Conservation (phyloP, 1,284 basidiomycete genomes). For the Psilocybe mexicana region DNA sequence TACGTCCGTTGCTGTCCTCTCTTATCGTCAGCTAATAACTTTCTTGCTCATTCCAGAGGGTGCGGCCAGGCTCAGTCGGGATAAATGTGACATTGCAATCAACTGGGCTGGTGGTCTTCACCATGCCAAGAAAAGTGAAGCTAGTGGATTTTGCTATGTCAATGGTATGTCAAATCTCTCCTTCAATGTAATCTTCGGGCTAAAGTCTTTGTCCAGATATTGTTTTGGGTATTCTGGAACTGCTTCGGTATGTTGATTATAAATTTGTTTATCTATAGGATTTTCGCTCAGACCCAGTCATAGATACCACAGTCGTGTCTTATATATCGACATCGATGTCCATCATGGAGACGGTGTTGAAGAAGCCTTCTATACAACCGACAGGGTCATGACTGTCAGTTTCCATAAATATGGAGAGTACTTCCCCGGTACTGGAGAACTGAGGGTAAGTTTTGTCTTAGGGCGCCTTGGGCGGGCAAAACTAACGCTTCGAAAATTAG, state of each 20-base stretch:
- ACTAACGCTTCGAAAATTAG: slow-evolving; percentile 35
- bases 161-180: slow-evolving; percentile 63
- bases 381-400: slow-evolving; percentile 97
- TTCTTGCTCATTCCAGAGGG: slow-evolving; percentile 70
- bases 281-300: background rate
- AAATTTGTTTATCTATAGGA: background rate
- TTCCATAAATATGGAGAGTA: slow-evolving; percentile 99
- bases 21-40: background rate
- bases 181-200: slow-evolving; percentile 28
- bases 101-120: slow-evolving; percentile 99
- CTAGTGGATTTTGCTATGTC: slow-evolving; percentile 98
- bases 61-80: slow-evolving; percentile 90
- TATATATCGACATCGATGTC: slow-evolving; percentile 99
- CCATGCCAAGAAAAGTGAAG: slow-evolving; percentile 98
- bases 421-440: slow-evolving; percentile 97
- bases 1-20: slow-evolving; percentile 37
- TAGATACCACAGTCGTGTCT: slow-evolving; percentile 91
- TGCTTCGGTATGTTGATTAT: slow-evolving; percentile 65
- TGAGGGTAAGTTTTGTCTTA: slow-evolving; percentile 61
- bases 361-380: slow-evolving; percentile 99
- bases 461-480: background rate
- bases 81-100: slow-evolving; percentile 98
- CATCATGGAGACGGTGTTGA: slow-evolving; percentile 99
- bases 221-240: slow-evolving; percentile 94
- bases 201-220: slow-evolving; percentile 59